Evolutionary conservation across 371 early-diverging fungal species (phyloP), one percentile per base, ranked within the genome.

Genomic region (Zopfochytrium polystomum): DNA sequence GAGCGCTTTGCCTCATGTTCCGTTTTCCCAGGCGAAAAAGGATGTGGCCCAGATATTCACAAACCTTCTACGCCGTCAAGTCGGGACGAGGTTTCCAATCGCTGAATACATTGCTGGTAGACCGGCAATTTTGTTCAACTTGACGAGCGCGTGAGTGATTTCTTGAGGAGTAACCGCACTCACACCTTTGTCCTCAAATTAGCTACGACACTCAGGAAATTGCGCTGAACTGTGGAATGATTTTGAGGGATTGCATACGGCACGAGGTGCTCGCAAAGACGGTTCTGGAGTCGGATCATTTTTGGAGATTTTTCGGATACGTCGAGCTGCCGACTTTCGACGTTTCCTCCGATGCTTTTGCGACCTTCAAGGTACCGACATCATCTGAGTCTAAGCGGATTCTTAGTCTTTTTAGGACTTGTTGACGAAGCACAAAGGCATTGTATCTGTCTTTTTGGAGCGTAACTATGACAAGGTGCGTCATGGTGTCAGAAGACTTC

Each of bases 11-110:
- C 62, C 32, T 55, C 58, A 27, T 43, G 42, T 29, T 53, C 46
- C 4, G 32, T 31, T 15, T 53, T 13, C 29, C 51, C 38, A 88
- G 90, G 93, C 95, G 53, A 91, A 92, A 69, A 98, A 98, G 78
- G 98, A 98, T 70, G 95, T 95, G 18, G 89, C 93, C 63, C 91
- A 92, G 69, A 93, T 98, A 62, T 96, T 95, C 78, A 94, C 93
- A 73, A 93, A 92, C 65, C 81, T 98, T 57, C 80, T 98, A 55
- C 85, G 96, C 63, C 82, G 98, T 71, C 92, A 93, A 68, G 90
- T 96, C 65, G 96, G 96, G 27, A 82, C 94, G 6, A 85, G 97
- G 47, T 89, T 87, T 70, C 98, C 98, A 2, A 98, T 96, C 0
- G 91, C 94, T 32, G 98, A 98, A 65, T 93, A 95, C 69, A 81